These are phyloP conservation scores for Populus trichocarpa DNA, from an alignment of 441 rosid species.

Conservation along the genomic window DNA sequence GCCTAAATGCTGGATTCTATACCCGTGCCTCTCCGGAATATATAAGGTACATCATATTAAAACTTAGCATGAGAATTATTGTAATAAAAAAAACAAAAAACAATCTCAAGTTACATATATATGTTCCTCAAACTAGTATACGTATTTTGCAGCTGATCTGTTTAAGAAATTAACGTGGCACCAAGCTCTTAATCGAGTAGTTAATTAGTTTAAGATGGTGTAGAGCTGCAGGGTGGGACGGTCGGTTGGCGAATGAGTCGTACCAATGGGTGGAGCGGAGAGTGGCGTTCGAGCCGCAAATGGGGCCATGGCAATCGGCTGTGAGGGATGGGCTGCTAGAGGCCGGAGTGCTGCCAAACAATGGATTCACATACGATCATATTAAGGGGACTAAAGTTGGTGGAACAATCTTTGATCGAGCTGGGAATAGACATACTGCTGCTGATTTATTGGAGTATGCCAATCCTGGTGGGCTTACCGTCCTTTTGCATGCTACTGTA, in stretches of 20 bases:
- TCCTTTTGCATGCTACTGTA: slow-evolving; percentile 65
- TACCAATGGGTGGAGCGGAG: slow-evolving; percentile 71
- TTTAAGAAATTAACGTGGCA: no score
- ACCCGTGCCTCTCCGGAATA: slow-evolving; percentile 55
- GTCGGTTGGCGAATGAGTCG: slow-evolving; percentile 58
- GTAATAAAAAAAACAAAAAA: not conserved
- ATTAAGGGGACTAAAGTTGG: slow-evolving; percentile 83
- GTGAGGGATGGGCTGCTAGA: slow-evolving; percentile 77
- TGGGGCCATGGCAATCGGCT: slow-evolving; percentile 77
- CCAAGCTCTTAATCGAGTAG: no score
- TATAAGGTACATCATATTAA: slow-evolving; percentile 41
- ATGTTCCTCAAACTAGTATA: no score
- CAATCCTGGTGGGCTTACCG: slow-evolving; percentile 50
- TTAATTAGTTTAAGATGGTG: not conserved
- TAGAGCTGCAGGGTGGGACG: slow-evolving; percentile 74
- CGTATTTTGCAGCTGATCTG: no score
- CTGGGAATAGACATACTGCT: slow-evolving; percentile 69
- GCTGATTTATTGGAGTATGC: slow-evolving; percentile 72
- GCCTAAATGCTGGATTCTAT: slow-evolving; percentile 84
- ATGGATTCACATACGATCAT: slow-evolving; percentile 88
- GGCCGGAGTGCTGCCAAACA: slow-evolving; percentile 62
- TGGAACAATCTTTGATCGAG: slow-evolving; percentile 70
- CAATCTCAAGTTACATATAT: not conserved
- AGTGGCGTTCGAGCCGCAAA: slow-evolving; percentile 64
- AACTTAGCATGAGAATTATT: not conserved